Evolutionary conservation across 306 rosid genomes (phyloP).

Genomic region (Argentina anserina): DNA sequence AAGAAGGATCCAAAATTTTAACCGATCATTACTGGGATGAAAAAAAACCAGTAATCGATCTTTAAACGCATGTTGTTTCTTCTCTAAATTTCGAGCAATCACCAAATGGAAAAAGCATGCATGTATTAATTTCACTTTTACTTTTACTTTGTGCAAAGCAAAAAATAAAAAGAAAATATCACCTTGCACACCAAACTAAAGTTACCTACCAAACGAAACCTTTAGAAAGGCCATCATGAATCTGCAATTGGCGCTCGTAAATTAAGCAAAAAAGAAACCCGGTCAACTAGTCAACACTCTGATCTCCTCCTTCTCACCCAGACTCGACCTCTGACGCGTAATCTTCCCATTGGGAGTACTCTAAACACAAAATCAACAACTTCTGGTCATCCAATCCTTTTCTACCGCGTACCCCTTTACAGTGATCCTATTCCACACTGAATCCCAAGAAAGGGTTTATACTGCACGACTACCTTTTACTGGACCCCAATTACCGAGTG

Average conservation of each 20-base stretch:
- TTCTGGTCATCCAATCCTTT: neutral
- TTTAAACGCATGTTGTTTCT: neutral
- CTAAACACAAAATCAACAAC: neutral
- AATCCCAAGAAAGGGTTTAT: neutral
- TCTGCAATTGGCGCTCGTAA: constrained; percentile 30
- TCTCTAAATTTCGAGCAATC: neutral
- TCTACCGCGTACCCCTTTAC: neutral
- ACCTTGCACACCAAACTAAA: neutral
- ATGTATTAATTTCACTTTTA: constrained; percentile 6
- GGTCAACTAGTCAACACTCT: constrained; percentile 1
- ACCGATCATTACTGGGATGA: neutral
- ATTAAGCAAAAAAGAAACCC: neutral
- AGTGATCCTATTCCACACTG: neutral
- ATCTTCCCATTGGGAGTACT: neutral
- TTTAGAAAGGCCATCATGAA: constrained; percentile 27
- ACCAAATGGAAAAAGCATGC: neutral
- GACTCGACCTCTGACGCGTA: neutral
- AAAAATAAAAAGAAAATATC: neutral
- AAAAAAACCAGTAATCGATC: neutral
- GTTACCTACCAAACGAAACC: constrained; percentile 17
- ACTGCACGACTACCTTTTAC: constrained; percentile 14
- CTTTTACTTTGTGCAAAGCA: constrained; percentile 25
- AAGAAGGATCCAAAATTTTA: neutral
- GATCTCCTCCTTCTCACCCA: constrained; percentile 5
- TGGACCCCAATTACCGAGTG: constrained; percentile 34